phyloP scores from a whole-genome alignment of 164 flowering plant genomes.

The Cinnamomum chago region DNA sequence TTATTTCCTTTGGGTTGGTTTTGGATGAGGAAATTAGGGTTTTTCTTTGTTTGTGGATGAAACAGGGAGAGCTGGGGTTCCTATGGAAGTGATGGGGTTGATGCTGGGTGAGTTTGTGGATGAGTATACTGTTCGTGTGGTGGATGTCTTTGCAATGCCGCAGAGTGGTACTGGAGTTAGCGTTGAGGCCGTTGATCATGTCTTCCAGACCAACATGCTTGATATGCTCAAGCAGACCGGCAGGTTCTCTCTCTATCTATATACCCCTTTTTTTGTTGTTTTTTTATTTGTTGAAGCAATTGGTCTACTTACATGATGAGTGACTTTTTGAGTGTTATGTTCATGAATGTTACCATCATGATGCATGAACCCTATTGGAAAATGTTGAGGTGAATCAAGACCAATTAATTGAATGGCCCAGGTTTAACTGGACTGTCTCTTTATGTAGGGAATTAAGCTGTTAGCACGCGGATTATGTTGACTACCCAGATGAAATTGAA shows the following conservation, averaged over 20 bases:
- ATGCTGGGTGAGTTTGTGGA: conserved; percentile 98
- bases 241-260: conserved; percentile 36
- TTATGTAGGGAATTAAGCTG: no score
- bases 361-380: background rate
- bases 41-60: conserved; percentile 3
- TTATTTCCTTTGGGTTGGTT: background rate
- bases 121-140: conserved; percentile 97
- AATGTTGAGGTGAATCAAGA: background rate
- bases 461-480: no score
- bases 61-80: conserved; percentile 96
- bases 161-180: conserved; percentile 99
- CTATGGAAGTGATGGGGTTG: conserved; percentile 99
- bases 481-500: no score
- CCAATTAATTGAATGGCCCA: no score
- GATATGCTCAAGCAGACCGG: conserved; percentile 99
- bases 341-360: background rate
- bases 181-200: conserved; percentile 98
- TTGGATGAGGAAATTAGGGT: conserved; percentile 13
- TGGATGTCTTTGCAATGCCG: conserved; percentile 98
- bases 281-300: background rate
- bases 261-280: background rate
- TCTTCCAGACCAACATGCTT: conserved; percentile 98
- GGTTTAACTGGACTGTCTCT: no score
- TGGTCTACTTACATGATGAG: background rate
- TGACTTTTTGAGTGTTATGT: background rate